These are phyloP conservation scores for Stramenopiles sp. DNA, from an alignment of 352 stramenopile genomes.

Conservation along the genomic window DNA sequence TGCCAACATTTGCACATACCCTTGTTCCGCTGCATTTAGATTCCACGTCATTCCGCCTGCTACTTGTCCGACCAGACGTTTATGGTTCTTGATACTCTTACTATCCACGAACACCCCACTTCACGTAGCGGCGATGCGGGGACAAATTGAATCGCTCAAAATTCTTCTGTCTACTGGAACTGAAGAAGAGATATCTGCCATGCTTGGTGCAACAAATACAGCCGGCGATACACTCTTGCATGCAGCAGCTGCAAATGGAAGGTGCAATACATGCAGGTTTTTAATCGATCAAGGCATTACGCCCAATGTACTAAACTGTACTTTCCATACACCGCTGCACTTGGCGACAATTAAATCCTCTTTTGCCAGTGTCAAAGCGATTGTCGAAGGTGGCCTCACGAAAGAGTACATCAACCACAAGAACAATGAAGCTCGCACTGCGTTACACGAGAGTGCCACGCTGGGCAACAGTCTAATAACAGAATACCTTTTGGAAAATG, in stretches of 20 bases:
- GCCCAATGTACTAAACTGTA: slow-evolving; percentile 13
- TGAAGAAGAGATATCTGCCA: too few relatives aligned
- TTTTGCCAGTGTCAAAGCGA: slow-evolving; percentile 20
- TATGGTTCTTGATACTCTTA: too few relatives aligned
- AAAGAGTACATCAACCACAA: not conserved
- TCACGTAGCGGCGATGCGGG: not conserved
- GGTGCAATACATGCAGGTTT: slow-evolving; percentile 18
- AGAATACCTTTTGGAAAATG: not conserved
- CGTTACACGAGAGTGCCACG: not conserved
- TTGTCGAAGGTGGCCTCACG: slow-evolving; percentile 17
- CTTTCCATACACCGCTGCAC: slow-evolving; percentile 23
- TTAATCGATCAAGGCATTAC: slow-evolving; percentile 23
- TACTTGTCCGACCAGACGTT: too few relatives aligned
- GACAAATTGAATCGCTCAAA: not conserved
- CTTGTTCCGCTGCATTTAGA: too few relatives aligned
- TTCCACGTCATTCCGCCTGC: too few relatives aligned
- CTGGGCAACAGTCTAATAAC: not conserved
- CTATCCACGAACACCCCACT: not conserved
- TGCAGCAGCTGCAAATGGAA: slow-evolving; percentile 21
- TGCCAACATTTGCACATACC: too few relatives aligned
- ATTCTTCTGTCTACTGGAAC: not conserved
- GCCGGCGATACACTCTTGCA: slow-evolving; percentile 20
- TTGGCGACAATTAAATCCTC: slow-evolving; percentile 23
- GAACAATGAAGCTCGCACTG: not conserved
- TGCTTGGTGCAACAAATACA: not conserved